phyloP scores from a whole-genome alignment of 1,284 basidiomycete species.

The Calocybe gambosa region DNA sequence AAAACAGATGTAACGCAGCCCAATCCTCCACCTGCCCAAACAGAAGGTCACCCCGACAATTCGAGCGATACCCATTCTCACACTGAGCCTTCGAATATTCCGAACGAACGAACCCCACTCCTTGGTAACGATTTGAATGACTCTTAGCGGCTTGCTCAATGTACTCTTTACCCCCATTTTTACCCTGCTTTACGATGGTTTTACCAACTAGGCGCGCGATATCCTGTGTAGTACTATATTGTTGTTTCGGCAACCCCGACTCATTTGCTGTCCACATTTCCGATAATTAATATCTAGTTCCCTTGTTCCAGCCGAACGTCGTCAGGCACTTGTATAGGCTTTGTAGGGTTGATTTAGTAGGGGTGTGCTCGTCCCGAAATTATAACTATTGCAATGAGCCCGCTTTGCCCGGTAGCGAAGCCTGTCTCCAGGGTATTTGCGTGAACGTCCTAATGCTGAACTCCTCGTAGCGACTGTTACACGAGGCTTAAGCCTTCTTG shows the following conservation, averaged over 20 bases:
- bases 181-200: constrained; percentile 4
- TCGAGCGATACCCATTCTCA: constrained; percentile 12
- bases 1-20: constrained; percentile 83
- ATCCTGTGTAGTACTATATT: constrained; percentile 14
- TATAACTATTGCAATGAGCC: not conserved
- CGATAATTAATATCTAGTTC: not conserved
- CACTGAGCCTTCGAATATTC: constrained; percentile 18
- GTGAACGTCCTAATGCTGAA: not conserved
- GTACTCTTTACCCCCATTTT: constrained; percentile 9
- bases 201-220: constrained; percentile 11
- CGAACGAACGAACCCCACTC: constrained; percentile 36
- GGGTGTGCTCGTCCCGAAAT: not conserved
- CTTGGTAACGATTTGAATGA: constrained; percentile 20
- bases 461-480: constrained; percentile 1
- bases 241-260: not conserved
- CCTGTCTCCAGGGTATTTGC: not conserved
- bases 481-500: constrained; percentile 1
- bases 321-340: not conserved
- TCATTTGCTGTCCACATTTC: not conserved
- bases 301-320: not conserved
- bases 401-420: constrained; percentile 3
- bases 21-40: constrained; percentile 13
- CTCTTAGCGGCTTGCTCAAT: constrained; percentile 12
- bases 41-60: constrained; percentile 3
- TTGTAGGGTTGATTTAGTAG: not conserved